Conservation (phyloP, 31 red algal genomes). For the Odonthalia washingtoniensis region DNA sequence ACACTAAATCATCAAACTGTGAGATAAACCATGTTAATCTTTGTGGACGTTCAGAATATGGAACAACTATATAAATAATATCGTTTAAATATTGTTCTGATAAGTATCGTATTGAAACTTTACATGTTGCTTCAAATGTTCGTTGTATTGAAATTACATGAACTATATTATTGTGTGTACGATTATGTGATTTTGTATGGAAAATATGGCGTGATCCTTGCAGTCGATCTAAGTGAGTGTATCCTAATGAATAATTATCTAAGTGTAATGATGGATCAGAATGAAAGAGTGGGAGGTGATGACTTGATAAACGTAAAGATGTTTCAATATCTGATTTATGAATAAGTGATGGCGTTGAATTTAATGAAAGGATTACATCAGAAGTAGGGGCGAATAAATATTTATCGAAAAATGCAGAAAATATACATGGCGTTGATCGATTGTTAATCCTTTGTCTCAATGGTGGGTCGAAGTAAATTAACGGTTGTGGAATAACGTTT, state of each 20-base stretch:
- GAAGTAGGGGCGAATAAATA: slow-evolving; percentile 59
- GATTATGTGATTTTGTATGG: slow-evolving; percentile 36
- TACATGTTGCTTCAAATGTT: slow-evolving; percentile 52
- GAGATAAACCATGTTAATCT: slow-evolving; percentile 65
- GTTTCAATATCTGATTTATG: slow-evolving; percentile 38
- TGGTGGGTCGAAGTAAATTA: slow-evolving; percentile 55
- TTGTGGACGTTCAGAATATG: slow-evolving; percentile 55
- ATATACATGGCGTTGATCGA: slow-evolving; percentile 3
- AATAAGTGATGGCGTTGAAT: neutral
- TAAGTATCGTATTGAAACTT: slow-evolving; percentile 5
- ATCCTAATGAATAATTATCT: slow-evolving; percentile 47
- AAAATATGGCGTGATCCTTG: slow-evolving; percentile 58
- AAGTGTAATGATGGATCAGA: slow-evolving; percentile 39
- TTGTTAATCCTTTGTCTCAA: neutral
- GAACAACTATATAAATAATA: slow-evolving; percentile 57
- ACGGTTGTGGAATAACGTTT: slow-evolving; percentile 2
- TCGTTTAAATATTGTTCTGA: neutral
- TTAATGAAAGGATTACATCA: slow-evolving; percentile 32
- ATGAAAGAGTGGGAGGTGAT: slow-evolving; percentile 26
- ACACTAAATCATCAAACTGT: slow-evolving; percentile 50
- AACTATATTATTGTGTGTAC: neutral
- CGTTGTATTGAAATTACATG: slow-evolving; percentile 54
- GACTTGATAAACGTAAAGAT: slow-evolving; percentile 18
- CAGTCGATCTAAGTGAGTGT: slow-evolving; percentile 49
- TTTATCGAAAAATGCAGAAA: slow-evolving; percentile 58